Conservation (phyloP, 2,329 filamentous ascomycete species). For the Fusarium concolor region DNA sequence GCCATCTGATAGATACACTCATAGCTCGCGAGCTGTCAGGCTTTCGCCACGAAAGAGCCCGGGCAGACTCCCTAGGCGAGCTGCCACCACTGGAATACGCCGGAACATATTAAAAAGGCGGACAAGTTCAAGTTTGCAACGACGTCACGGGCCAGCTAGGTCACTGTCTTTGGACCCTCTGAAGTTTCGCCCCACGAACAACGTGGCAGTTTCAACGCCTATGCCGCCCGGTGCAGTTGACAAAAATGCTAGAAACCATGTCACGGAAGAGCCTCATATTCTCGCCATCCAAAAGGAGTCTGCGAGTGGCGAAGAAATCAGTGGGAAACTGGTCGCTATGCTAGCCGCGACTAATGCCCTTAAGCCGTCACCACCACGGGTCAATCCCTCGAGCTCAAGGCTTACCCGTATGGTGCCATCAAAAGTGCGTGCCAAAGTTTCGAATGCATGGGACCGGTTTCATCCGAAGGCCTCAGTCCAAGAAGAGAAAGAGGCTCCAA, state of each 20-base stretch:
- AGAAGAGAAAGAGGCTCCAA: conserved; percentile 29
- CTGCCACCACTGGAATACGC: conserved; percentile 22
- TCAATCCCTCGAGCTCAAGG: conserved; percentile 36
- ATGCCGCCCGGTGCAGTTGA: conserved; percentile 24
- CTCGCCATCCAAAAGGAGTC: not conserved
- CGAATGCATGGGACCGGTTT: conserved; percentile 50
- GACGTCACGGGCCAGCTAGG: conserved; percentile 25
- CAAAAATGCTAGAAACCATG: conserved; percentile 22
- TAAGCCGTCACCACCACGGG: conserved; percentile 45
- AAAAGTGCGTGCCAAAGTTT: conserved; percentile 51
- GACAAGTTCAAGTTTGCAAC: conserved; percentile 28
- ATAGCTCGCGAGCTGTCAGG: conserved; percentile 24
- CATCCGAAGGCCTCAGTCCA: conserved; percentile 45
- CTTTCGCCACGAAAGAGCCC: conserved; percentile 12
- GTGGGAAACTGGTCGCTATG: conserved; percentile 53
- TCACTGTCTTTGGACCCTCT: conserved; percentile 34
- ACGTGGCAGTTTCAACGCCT: conserved; percentile 15
- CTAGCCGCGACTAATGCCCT: conserved; percentile 51
- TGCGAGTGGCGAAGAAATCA: conserved; percentile 45
- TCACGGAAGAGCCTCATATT: not conserved
- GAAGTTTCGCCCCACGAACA: conserved; percentile 33
- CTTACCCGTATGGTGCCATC: conserved; percentile 47
- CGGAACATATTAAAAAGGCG: conserved; percentile 23
- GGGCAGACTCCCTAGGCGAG: conserved; percentile 22
- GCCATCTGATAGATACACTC: not conserved